These are phyloP conservation scores for Hyphopichia burtonii DNA, from an alignment of 1,139 yeast species.

Conservation along the genomic window DNA sequence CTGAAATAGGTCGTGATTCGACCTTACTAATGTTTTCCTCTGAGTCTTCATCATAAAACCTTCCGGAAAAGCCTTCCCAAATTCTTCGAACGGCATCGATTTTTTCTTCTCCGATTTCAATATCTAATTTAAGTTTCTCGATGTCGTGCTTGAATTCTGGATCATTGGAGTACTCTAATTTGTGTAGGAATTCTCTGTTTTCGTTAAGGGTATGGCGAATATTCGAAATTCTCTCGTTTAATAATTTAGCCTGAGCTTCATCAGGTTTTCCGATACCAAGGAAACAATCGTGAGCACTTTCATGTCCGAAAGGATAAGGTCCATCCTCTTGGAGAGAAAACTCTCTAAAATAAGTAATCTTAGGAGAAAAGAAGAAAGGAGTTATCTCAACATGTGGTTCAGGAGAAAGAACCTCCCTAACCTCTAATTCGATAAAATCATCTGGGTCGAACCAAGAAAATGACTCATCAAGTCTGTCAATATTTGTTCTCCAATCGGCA, in stretches of 20 bases:
- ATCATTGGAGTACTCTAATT: constrained; percentile 16
- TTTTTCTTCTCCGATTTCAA: constrained; percentile 32
- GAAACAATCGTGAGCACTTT: constrained; percentile 65
- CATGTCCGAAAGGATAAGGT: constrained; percentile 66
- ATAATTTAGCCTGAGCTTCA: constrained; percentile 46
- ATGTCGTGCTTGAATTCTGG: constrained; percentile 12
- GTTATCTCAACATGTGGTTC: constrained; percentile 57
- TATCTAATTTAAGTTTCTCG: constrained; percentile 24
- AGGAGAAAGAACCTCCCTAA: constrained; percentile 43
- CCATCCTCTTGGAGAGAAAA: constrained; percentile 48
- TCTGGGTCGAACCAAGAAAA: constrained; percentile 74
- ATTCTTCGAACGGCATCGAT: constrained; percentile 22
- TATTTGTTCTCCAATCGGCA: constrained; percentile 23
- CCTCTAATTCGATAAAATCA: constrained; percentile 77
- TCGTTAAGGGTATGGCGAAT: constrained; percentile 46
- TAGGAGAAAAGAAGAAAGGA: constrained; percentile 74
- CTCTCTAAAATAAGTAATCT: constrained; percentile 73
- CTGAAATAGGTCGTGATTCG: constrained; percentile 21
- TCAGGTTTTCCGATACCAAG: constrained; percentile 59
- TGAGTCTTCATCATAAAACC: constrained; percentile 4
- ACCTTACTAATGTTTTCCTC: constrained; percentile 8
- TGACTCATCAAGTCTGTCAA: constrained; percentile 46
- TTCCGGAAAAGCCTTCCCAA: constrained; percentile 16
- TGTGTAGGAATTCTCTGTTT: constrained; percentile 27
- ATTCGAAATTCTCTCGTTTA: constrained; percentile 36